Conservation (phyloP, 1,139 yeast genomes). For the Suhomyces ambrosiae region DNA sequence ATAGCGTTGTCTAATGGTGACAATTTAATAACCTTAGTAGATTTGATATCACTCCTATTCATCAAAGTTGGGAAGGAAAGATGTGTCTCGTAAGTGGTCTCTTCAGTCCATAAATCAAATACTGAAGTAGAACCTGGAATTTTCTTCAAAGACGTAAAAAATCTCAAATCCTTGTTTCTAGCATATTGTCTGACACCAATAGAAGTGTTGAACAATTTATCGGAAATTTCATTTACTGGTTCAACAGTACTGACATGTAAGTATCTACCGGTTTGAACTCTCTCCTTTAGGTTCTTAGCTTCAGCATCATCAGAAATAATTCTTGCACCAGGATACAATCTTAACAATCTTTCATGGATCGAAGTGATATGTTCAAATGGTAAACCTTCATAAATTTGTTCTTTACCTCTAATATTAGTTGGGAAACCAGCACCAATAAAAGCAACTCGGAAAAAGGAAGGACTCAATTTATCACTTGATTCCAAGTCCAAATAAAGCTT, state of each 20-base stretch:
- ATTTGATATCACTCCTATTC: slow-evolving; percentile 76
- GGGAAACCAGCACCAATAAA: slow-evolving; percentile 90
- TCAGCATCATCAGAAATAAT: slow-evolving; percentile 69
- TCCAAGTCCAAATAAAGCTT: slow-evolving; percentile 69
- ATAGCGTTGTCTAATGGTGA: slow-evolving; percentile 90
- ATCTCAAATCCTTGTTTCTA: slow-evolving; percentile 68
- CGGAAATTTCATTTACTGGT: slow-evolving; percentile 61
- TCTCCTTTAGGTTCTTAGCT: slow-evolving; percentile 50
- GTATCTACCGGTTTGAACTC: slow-evolving; percentile 68
- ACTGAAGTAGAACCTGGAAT: slow-evolving; percentile 76
- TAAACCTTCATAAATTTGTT: slow-evolving; percentile 80
- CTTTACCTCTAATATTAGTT: slow-evolving; percentile 68
- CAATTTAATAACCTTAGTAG: slow-evolving; percentile 53
- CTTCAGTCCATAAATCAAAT: slow-evolving; percentile 85
- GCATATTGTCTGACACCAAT: slow-evolving; percentile 69
- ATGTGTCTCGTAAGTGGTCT: slow-evolving; percentile 73
- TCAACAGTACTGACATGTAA: slow-evolving; percentile 73
- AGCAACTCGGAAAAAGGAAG: slow-evolving; percentile 78
- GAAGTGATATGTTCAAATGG: slow-evolving; percentile 88
- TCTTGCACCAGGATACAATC: slow-evolving; percentile 81
- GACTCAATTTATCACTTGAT: slow-evolving; percentile 69
- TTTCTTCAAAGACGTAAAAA: slow-evolving; percentile 69
- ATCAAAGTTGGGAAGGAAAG: slow-evolving; percentile 86
- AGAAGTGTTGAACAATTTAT: slow-evolving; percentile 49
- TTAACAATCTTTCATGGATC: slow-evolving; percentile 73